These are phyloP conservation scores for Solanum commersonii DNA, from an alignment of 257 asterid species.

Conservation along the genomic window DNA sequence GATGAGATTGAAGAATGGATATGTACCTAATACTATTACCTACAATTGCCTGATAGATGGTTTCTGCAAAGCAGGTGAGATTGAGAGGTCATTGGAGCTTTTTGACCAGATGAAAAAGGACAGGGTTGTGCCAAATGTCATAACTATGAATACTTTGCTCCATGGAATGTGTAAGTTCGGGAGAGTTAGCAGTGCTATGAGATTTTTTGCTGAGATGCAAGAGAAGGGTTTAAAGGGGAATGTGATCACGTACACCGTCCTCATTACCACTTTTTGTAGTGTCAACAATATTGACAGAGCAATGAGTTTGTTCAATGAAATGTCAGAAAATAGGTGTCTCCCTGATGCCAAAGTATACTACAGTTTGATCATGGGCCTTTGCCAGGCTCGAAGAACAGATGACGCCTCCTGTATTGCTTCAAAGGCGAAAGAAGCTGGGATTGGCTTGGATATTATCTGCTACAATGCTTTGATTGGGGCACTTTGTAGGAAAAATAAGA, in stretches of 20 bases:
- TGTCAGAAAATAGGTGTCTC: constrained; percentile 40
- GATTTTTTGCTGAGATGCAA: constrained; percentile 32
- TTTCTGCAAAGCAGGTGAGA: constrained; percentile 68
- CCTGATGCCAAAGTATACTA: constrained; percentile 64
- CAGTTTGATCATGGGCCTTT: constrained; percentile 62
- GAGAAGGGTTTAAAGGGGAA: constrained; percentile 54
- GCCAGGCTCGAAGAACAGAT: constrained; percentile 57
- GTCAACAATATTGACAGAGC: constrained; percentile 69
- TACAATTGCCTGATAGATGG: constrained; percentile 75
- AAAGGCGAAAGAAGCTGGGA: constrained; percentile 60
- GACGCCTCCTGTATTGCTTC: constrained; percentile 46
- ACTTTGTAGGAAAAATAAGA: constrained; percentile 52
- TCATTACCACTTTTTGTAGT: constrained; percentile 65
- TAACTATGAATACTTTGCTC: constrained; percentile 50
- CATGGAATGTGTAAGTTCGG: constrained; percentile 69
- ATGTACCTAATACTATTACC: constrained; percentile 40
- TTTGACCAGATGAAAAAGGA: constrained; percentile 46
- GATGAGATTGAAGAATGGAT: constrained; percentile 36
- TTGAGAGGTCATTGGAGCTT: constrained; percentile 44
- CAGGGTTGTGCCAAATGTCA: constrained; percentile 32
- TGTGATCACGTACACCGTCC: constrained; percentile 38
- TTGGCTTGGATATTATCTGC: constrained; percentile 42
- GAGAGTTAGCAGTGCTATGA: constrained; percentile 49
- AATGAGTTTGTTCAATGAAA: constrained; percentile 49
- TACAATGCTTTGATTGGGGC: constrained; percentile 71